Evolutionary conservation across 257 asterid genomes (phyloP).

Genomic region (Scutellaria minor): DNA sequence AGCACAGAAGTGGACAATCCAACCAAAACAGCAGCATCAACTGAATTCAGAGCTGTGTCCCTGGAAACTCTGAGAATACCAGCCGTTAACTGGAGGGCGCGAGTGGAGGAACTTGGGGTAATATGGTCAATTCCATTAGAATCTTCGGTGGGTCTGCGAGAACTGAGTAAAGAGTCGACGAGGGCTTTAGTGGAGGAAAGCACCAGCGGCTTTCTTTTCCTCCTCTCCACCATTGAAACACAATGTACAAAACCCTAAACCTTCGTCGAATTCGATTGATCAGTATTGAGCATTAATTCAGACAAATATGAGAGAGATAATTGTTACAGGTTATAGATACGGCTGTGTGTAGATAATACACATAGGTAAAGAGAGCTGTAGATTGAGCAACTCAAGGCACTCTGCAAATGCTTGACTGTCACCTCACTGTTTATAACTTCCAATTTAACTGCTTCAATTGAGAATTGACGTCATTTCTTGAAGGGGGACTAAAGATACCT

Average conservation of each 20-base stretch:
- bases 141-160: conserved; percentile 37
- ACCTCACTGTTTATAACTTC: conserved; percentile 40
- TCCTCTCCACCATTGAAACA: conserved; percentile 66
- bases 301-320: neutral
- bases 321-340: conserved; percentile 18
- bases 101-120: conserved; percentile 29
- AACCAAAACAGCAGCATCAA: conserved; percentile 67
- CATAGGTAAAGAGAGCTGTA: neutral
- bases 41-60: conserved; percentile 36
- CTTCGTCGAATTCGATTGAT: conserved; percentile 19
- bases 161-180: conserved; percentile 56
- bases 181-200: conserved; percentile 85
- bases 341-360: neutral
- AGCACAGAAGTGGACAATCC: conserved; percentile 75
- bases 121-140: conserved; percentile 28
- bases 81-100: conserved; percentile 53
- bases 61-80: conserved; percentile 63
- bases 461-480: no score
- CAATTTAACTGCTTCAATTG: neutral
- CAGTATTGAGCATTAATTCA: neutral
- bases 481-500: no score
- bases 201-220: conserved; percentile 73
- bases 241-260: conserved; percentile 39
- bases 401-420: conserved; percentile 18
- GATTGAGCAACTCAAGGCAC: conserved; percentile 49